Conservation (phyloP, 441 rosid genomes). For the Breynia disticha region DNA sequence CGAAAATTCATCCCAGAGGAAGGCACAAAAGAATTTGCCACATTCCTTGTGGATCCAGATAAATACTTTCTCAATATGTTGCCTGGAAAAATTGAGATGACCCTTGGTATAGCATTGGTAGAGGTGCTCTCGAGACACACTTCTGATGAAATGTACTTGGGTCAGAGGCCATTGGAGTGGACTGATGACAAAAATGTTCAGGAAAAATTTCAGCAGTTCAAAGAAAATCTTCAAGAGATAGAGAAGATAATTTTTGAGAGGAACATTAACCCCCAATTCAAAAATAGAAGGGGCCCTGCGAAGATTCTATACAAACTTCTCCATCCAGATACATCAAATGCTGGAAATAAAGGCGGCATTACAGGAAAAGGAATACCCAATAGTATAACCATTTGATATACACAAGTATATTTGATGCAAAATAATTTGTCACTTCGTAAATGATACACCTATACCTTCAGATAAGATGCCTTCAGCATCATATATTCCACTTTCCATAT, state of each 20-base stretch:
- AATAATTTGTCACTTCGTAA: too few species aligned
- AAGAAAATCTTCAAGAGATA: conserved; percentile 26
- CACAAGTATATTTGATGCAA: not conserved
- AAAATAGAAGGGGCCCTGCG: conserved; percentile 48
- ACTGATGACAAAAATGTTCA: conserved; percentile 34
- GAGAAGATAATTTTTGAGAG: conserved; percentile 32
- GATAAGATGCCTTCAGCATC: too few species aligned
- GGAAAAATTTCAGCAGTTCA: conserved; percentile 32
- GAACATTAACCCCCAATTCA: conserved; percentile 31
- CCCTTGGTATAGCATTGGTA: conserved; percentile 36
- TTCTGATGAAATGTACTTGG: conserved; percentile 50
- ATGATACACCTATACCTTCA: too few species aligned
- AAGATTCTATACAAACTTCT: conserved; percentile 45
- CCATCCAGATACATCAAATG: conserved; percentile 30
- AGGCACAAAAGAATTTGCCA: conserved; percentile 45
- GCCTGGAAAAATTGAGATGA: conserved; percentile 39
- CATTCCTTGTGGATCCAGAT: conserved; percentile 49
- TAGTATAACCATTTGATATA: conserved; percentile 39
- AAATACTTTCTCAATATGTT: conserved; percentile 43
- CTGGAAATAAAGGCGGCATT: conserved; percentile 18
- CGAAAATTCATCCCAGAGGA: conserved; percentile 42
- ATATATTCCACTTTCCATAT: too few species aligned
- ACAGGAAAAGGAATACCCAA: conserved; percentile 50
- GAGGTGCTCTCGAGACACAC: conserved; percentile 46
- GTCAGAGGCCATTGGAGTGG: conserved; percentile 41